Conservation (phyloP, 2,329 filamentous ascomycete species). For the Stachybotrys chartarum region DNA sequence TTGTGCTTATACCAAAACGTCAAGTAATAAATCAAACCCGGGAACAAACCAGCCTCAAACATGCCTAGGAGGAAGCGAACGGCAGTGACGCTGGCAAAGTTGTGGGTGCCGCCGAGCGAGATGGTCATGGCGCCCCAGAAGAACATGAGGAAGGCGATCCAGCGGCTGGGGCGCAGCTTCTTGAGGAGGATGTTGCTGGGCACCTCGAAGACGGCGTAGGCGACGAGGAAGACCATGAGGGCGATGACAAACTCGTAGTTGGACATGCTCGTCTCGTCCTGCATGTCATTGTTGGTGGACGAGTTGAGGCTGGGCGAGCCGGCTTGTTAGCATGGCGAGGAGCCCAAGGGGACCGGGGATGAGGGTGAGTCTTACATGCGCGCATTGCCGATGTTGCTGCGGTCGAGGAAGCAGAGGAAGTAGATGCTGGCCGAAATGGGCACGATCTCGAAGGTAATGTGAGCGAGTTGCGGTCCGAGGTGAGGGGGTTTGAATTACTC, state of each 20-base stretch:
- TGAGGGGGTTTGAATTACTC: constrained; percentile 10
- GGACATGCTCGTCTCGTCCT: constrained; percentile 54
- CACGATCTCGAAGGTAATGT: constrained; percentile 33
- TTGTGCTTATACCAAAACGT: constrained; percentile 68
- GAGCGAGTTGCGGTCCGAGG: background rate
- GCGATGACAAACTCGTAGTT: constrained; percentile 51
- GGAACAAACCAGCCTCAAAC: constrained; percentile 64
- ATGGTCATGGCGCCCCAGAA: constrained; percentile 63
- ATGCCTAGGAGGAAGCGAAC: constrained; percentile 62
- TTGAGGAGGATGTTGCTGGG: constrained; percentile 62
- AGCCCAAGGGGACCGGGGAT: too few relatives aligned
- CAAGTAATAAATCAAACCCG: constrained; percentile 53
- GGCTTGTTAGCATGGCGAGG: too few relatives aligned
- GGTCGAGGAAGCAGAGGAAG: constrained; percentile 60
- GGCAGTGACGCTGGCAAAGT: constrained; percentile 55
- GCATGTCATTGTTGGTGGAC: constrained; percentile 52
- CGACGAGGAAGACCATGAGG: constrained; percentile 55
- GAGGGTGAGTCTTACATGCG: constrained; percentile 33
- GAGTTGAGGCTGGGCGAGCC: constrained; percentile 39
- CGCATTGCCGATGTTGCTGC: constrained; percentile 63
- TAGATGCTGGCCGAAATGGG: constrained; percentile 58
- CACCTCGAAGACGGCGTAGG: constrained; percentile 54
- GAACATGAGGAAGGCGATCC: constrained; percentile 60
- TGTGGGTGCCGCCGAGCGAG: constrained; percentile 56
- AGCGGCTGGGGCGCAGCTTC: constrained; percentile 53